Evolutionary conservation across 2,329 filamentous ascomycete genomes (phyloP).

Genomic region (Metarhizium robertsii): DNA sequence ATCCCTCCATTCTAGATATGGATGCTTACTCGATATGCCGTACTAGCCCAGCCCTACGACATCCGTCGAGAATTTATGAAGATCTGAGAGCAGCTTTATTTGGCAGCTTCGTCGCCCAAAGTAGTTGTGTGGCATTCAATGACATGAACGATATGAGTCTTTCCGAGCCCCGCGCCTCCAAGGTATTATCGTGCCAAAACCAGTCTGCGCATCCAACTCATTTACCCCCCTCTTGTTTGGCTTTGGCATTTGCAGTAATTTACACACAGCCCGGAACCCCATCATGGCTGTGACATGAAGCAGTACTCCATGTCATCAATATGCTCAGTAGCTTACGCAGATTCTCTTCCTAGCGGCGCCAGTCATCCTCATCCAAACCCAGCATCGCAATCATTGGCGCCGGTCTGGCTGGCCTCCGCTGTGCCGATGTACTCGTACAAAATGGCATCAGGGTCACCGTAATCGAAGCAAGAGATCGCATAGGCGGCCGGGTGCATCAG

Average conservation of each 20-base stretch:
- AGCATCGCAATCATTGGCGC: slow-evolving; percentile 62
- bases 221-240: background rate
- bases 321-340: background rate
- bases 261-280: background rate
- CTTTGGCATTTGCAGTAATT: background rate
- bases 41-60: slow-evolving; percentile 32
- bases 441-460: slow-evolving; percentile 60
- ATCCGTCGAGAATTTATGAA: slow-evolving; percentile 38
- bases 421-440: slow-evolving; percentile 56
- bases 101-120: slow-evolving; percentile 23
- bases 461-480: slow-evolving; percentile 55
- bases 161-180: slow-evolving; percentile 21
- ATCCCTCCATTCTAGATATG: slow-evolving; percentile 24
- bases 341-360: slow-evolving; percentile 10
- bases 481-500: slow-evolving; percentile 57
- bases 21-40: slow-evolving; percentile 43
- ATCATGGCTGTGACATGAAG: background rate
- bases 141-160: slow-evolving; percentile 11
- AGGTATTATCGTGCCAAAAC: slow-evolving; percentile 21
- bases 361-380: slow-evolving; percentile 22
- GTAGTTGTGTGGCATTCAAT: slow-evolving; percentile 20
- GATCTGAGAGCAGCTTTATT: slow-evolving; percentile 35
- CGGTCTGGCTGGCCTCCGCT: slow-evolving; percentile 61
- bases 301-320: background rate
- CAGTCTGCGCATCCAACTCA: background rate